Evolutionary conservation across 2,329 filamentous ascomycete species (phyloP).

Genomic region (Lecanosticta acicola): DNA sequence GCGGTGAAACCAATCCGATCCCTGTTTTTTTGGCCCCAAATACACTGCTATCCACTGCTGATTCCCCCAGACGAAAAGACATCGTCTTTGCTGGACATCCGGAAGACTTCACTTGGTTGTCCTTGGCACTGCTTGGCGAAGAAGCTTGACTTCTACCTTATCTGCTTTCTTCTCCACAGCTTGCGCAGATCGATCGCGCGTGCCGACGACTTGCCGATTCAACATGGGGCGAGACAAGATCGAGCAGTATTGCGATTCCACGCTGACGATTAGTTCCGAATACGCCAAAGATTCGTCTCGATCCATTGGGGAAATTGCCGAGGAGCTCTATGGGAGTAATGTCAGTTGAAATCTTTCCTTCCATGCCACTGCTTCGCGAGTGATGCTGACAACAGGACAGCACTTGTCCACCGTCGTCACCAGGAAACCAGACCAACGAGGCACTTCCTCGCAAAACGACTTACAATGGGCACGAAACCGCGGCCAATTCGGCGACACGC

Average conservation of each 20-base stretch:
- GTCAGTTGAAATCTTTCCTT: slow-evolving; percentile 7
- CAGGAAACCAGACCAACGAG: slow-evolving; percentile 9
- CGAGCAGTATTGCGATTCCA: slow-evolving; percentile 19
- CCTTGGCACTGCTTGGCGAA: background rate
- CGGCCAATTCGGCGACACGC: slow-evolving; percentile 59
- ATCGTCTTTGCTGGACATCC: too few relatives aligned
- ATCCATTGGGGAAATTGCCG: slow-evolving; percentile 24
- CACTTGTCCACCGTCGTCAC: slow-evolving; percentile 22
- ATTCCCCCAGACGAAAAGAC: too few relatives aligned
- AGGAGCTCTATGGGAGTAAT: slow-evolving; percentile 24
- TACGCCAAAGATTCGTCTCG: slow-evolving; percentile 23
- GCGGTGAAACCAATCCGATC: too few relatives aligned
- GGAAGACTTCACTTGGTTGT: background rate
- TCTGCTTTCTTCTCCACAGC: background rate
- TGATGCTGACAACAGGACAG: too few relatives aligned
- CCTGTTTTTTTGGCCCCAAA: too few relatives aligned
- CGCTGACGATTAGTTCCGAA: slow-evolving; percentile 21
- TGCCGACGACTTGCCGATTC: background rate
- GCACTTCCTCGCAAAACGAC: slow-evolving; percentile 5
- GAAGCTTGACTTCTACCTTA: background rate
- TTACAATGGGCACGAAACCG: slow-evolving; percentile 54
- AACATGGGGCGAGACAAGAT: slow-evolving; percentile 14
- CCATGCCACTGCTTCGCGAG: slow-evolving; percentile 3
- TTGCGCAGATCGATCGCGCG: background rate
- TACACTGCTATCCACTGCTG: too few relatives aligned